phyloP scores from a whole-genome alignment of 768 basidiomycete species.

The Chiua virens region DNA sequence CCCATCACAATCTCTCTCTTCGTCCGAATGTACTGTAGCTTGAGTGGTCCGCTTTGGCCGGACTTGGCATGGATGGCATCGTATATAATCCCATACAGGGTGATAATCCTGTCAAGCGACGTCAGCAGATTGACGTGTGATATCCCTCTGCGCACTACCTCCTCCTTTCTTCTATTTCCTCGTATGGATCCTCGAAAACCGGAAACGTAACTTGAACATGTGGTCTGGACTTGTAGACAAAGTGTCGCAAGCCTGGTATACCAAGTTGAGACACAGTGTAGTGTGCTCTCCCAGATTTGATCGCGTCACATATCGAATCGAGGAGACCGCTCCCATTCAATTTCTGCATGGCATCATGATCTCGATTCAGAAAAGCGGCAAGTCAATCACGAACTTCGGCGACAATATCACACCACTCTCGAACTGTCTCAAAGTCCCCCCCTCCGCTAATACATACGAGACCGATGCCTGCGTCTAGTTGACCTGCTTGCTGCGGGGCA shows the following conservation, averaged over 20 bases:
- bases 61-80: constrained; percentile 91
- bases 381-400: constrained; percentile 45
- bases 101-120: constrained; percentile 58
- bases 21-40: constrained; percentile 84
- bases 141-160: constrained; percentile 43
- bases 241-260: constrained; percentile 92
- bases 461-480: constrained; percentile 45
- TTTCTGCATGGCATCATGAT: constrained; percentile 44
- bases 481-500: constrained; percentile 16
- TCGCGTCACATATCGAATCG: constrained; percentile 49
- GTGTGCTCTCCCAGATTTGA: constrained; percentile 50
- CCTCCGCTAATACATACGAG: constrained; percentile 81
- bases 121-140: constrained; percentile 7
- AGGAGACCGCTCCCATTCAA: constrained; percentile 59
- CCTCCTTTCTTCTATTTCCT: constrained; percentile 53
- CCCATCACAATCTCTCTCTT: constrained; percentile 89
- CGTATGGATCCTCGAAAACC: constrained; percentile 84
- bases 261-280: constrained; percentile 74
- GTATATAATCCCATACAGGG: constrained; percentile 84
- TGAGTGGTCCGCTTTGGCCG: constrained; percentile 75
- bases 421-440: constrained; percentile 82
- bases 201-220: constrained; percentile 91
- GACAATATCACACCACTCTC: constrained; percentile 71
- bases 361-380: not conserved
- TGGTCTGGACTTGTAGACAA: constrained; percentile 87